Percentiles rank a stretch among this genome's conserved stretches.
phyloP scores from a whole-genome alignment of 352 stramenopile species.

The Phytophthora constricta region DNA sequence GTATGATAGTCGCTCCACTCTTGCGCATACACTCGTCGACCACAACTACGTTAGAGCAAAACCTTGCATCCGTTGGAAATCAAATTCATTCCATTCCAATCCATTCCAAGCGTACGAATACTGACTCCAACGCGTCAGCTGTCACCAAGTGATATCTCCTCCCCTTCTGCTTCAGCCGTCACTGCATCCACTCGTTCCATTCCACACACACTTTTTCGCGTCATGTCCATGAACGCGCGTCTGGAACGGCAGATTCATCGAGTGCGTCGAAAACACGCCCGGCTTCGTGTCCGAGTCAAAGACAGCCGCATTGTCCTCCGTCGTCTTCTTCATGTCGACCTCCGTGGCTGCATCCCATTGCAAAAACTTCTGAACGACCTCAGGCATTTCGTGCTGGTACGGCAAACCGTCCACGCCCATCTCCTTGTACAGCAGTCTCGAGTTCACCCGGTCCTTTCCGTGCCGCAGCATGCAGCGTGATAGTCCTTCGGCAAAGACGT shows the following conservation, averaged over 20 bases:
- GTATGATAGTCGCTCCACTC: no score
- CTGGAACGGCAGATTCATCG: slow-evolving; percentile 72
- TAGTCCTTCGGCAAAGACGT: slow-evolving; percentile 69
- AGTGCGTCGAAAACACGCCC: slow-evolving; percentile 53
- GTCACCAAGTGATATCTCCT: no score
- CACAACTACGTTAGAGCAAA: no score
- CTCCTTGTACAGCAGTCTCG: slow-evolving; percentile 55
- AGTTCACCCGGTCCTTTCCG: slow-evolving; percentile 56
- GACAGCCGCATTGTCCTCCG: slow-evolving; percentile 38
- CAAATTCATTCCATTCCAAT: no score
- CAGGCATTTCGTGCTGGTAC: slow-evolving; percentile 53
- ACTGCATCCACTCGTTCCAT: no score
- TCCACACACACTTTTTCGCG: no score
- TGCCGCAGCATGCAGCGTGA: slow-evolving; percentile 68
- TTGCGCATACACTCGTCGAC: no score
- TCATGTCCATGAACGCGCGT: no score
- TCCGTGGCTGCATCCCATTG: slow-evolving; percentile 62
- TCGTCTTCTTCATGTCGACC: slow-evolving; percentile 60
- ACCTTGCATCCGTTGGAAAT: no score
- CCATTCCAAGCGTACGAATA: no score
- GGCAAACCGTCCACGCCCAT: slow-evolving; percentile 58
- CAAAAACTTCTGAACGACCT: slow-evolving; percentile 57
- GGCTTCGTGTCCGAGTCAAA: slow-evolving; percentile 41
- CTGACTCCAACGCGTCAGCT: no score
- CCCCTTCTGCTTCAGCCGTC: no score